These are phyloP conservation scores for Cenchrus americanus DNA, from an alignment of 176 grass and related monocot species.

Conservation along the genomic window DNA sequence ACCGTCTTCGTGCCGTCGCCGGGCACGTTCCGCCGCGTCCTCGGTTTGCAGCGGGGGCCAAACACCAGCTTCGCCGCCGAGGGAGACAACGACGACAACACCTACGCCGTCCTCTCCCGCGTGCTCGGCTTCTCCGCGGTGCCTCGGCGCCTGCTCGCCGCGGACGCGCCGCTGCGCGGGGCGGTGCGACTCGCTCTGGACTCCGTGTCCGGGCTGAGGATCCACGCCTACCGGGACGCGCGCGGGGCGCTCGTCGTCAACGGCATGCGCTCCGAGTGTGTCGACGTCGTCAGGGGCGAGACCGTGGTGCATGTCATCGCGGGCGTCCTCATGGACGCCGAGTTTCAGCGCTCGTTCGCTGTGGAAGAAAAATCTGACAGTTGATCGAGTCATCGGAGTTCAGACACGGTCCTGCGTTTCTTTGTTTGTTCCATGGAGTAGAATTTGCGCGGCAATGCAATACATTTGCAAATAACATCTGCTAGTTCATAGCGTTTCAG, in stretches of 20 bases:
- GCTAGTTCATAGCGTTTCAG: neutral
- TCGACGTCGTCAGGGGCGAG: slow-evolving; percentile 59
- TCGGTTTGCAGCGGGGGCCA: slow-evolving; percentile 31
- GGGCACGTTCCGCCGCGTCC: slow-evolving; percentile 45
- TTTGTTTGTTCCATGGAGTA: neutral
- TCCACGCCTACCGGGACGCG: slow-evolving; percentile 56
- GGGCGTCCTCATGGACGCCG: slow-evolving; percentile 83
- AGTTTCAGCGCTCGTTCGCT: slow-evolving; percentile 75
- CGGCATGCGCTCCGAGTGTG: slow-evolving; percentile 73
- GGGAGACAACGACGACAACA: slow-evolving; percentile 5
- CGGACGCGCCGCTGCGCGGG: slow-evolving; percentile 39
- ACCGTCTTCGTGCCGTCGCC: slow-evolving; percentile 76
- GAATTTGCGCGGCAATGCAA: neutral
- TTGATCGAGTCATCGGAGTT: slow-evolving; percentile 2
- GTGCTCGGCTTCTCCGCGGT: slow-evolving; percentile 82
- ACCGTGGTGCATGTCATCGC: slow-evolving; percentile 68
- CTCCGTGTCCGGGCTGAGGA: slow-evolving; percentile 71
- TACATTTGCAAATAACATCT: neutral
- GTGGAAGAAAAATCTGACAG: slow-evolving; percentile 19
- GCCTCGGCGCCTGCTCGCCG: slow-evolving; percentile 49
- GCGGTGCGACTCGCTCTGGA: slow-evolving; percentile 37
- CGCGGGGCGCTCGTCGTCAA: slow-evolving; percentile 71
- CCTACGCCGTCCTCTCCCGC: slow-evolving; percentile 74
- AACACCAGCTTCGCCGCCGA: slow-evolving; percentile 24
- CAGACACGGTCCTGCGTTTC: neutral